Conservation (phyloP, 2,329 filamentous ascomycete genomes). For the Cercospora sp. region DNA sequence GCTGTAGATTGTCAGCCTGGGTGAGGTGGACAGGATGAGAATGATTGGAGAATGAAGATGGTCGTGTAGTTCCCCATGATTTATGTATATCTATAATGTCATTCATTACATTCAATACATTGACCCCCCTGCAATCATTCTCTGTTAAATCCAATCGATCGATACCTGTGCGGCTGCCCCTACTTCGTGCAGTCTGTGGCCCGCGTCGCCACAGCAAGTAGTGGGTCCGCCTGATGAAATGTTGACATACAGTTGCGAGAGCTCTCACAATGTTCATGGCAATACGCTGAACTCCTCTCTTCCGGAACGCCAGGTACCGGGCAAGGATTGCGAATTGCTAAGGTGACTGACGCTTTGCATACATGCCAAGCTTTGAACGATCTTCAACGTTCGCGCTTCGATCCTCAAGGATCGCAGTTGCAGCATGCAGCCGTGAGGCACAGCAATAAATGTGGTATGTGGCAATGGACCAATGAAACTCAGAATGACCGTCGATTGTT, state of each 20-base stretch:
- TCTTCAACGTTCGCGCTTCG: not conserved
- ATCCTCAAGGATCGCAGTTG: not conserved
- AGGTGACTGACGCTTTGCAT: not conserved
- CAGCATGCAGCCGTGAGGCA: not conserved
- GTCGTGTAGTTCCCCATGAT: not conserved
- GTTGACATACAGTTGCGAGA: no score
- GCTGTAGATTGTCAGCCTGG: not conserved
- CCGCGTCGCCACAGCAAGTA: no score
- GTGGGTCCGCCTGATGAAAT: no score
- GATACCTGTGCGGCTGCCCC: no score
- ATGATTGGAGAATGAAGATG: not conserved
- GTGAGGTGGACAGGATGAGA: not conserved
- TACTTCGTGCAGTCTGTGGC: no score
- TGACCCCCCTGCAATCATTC: no score
- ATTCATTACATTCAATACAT: no score
- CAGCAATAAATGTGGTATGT: not conserved
- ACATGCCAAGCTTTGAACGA: not conserved
- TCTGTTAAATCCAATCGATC: no score
- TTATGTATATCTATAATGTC: not conserved
- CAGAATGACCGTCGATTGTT: not conserved
- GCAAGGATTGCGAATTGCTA: not conserved
- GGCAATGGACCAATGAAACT: not conserved
- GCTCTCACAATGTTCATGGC: no score
- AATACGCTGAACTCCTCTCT: no score
- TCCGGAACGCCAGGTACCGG: no score